phyloP scores from a whole-genome alignment of 805 yeast species.

The Yamadazyma sp. region DNA sequence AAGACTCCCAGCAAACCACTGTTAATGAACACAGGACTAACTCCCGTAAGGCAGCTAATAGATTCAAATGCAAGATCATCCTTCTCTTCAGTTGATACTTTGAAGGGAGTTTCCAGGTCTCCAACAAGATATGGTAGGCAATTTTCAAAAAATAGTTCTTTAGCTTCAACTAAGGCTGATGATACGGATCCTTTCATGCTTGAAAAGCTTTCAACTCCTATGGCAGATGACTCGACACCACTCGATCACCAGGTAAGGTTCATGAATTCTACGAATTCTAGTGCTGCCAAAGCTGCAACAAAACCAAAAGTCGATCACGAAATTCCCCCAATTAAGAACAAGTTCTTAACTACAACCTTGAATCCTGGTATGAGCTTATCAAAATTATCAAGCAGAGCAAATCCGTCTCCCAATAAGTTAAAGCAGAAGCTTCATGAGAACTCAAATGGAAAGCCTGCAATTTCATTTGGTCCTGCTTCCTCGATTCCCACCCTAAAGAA shows the following conservation, averaged over 20 bases:
- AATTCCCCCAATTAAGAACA: constrained; percentile 22
- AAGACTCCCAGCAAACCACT: constrained; percentile 7
- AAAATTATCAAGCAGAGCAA: constrained; percentile 11
- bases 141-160: constrained; percentile 9
- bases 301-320: constrained; percentile 2
- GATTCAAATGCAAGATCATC: constrained; percentile 2
- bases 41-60: neutral
- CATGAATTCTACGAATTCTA: constrained; percentile 29
- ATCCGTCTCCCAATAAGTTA: constrained; percentile 12
- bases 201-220: constrained; percentile 5
- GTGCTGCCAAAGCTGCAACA: constrained; percentile 22
- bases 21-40: neutral
- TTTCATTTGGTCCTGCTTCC: constrained; percentile 16
- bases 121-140: constrained; percentile 10
- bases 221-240: neutral
- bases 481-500: constrained; percentile 22
- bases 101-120: constrained; percentile 10
- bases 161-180: constrained; percentile 10
- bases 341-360: constrained; percentile 34
- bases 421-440: constrained; percentile 5
- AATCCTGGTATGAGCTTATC: constrained; percentile 31
- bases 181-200: constrained; percentile 5
- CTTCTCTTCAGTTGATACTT: constrained; percentile 5
- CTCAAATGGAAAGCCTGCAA: constrained; percentile 14
- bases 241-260: constrained; percentile 13